Percentiles rank a stretch among this genome's conserved stretches.
These are phyloP conservation scores for Talaromyces sp. DNA, from an alignment of 2,329 filamentous ascomycete genomes.

Conservation along the genomic window DNA sequence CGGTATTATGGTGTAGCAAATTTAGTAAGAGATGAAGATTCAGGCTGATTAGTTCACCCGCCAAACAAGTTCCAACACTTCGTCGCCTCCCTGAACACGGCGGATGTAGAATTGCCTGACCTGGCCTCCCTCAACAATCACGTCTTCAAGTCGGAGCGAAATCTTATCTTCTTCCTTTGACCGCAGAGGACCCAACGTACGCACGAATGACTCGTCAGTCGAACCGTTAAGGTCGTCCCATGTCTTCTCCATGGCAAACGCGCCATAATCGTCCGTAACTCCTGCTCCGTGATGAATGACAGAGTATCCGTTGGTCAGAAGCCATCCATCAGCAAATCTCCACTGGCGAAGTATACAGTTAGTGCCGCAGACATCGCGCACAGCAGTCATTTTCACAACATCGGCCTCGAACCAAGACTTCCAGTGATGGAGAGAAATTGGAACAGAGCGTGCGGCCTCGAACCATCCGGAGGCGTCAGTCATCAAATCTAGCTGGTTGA, in stretches of 20 bases:
- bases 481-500: constrained; percentile 57
- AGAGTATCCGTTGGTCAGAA: constrained; percentile 60
- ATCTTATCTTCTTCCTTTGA: constrained; percentile 48
- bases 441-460: constrained; percentile 51
- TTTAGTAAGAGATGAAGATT: not conserved
- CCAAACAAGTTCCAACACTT: constrained; percentile 42
- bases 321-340: constrained; percentile 43
- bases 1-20: not conserved
- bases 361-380: constrained; percentile 54
- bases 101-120: constrained; percentile 57
- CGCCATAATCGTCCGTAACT: constrained; percentile 35
- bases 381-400: constrained; percentile 51
- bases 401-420: constrained; percentile 56
- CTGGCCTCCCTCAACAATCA: constrained; percentile 40
- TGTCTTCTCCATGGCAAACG: constrained; percentile 51
- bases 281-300: constrained; percentile 49
- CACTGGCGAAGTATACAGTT: constrained; percentile 57
- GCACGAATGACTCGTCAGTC: constrained; percentile 46
- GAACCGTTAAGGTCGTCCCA: constrained; percentile 49
- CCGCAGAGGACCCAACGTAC: constrained; percentile 53
- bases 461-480: constrained; percentile 59
- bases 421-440: constrained; percentile 61
- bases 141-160: constrained; percentile 50
- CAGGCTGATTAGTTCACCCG: constrained; percentile 18
- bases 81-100: constrained; percentile 39